phyloP scores from a whole-genome alignment of 1,284 basidiomycete genomes.

The Xanthoconium separans region DNA sequence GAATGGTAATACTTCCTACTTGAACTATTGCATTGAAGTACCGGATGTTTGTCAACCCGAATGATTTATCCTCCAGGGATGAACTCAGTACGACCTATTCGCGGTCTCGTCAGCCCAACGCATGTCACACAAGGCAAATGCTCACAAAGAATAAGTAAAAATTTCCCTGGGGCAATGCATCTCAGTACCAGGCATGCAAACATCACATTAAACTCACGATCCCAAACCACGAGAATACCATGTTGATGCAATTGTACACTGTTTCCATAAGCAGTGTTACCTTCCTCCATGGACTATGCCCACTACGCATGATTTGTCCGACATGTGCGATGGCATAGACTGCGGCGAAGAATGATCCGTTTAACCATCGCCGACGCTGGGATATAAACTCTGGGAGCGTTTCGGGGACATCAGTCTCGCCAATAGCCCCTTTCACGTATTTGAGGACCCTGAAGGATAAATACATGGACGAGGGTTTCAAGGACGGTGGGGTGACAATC shows the following conservation, averaged over 20 bases:
- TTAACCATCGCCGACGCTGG: conserved; percentile 89
- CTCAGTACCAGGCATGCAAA: neutral
- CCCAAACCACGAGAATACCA: conserved; percentile 92
- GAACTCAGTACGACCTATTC: conserved; percentile 81
- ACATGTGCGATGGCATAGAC: conserved; percentile 83
- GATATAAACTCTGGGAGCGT: conserved; percentile 92
- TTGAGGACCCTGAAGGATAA: conserved; percentile 72
- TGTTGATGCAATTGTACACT: conserved; percentile 85
- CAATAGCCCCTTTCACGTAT: conserved; percentile 94
- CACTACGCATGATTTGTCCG: conserved; percentile 81
- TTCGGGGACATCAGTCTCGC: conserved; percentile 97
- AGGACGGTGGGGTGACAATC: conserved; percentile 3
- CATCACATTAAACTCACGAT: conserved; percentile 54
- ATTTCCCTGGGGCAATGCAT: conserved; percentile 62
- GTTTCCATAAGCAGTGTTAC: conserved; percentile 75
- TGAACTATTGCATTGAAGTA: conserved; percentile 81
- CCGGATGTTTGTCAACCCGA: conserved; percentile 67
- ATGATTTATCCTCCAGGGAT: conserved; percentile 77
- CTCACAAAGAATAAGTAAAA: conserved; percentile 96
- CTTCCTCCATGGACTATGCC: conserved; percentile 82
- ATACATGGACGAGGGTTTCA: neutral
- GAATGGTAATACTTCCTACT: conserved; percentile 36
- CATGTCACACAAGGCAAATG: neutral
- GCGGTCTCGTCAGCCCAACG: conserved; percentile 12
- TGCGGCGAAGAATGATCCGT: conserved; percentile 95